Evolutionary conservation across 2,329 filamentous ascomycete species (phyloP), one percentile per base, ranked within the genome.

Genomic region (Periconia sp.): DNA sequence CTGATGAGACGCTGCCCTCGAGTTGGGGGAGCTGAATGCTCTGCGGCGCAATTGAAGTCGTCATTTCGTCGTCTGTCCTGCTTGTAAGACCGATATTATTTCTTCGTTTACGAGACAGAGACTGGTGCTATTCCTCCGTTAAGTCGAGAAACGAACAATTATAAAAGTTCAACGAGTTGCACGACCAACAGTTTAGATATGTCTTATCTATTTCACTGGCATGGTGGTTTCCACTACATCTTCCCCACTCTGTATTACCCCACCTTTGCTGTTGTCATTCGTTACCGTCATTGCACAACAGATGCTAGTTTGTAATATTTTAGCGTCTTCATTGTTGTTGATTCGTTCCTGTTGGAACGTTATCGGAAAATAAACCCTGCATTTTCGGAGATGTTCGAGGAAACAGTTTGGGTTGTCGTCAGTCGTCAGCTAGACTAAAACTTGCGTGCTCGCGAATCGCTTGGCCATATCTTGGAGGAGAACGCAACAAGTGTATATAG

Each of bases 21-120:
- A 70, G 50, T 17, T 62, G 59, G n/a, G 68, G 60, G 0, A 53
- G 33, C 9, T 46, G 49, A 23, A 52, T n/a, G 27, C 48, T 14
- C 6, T 46, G 51, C 13, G 53, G 30, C 27, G 49, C 33, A 20
- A 58, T 47, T 8, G 52, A 54, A 18, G 51, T 52, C 15, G 58
- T 46, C 58, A 60, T 60, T 13, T 41, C 49, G 43, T 33, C 2
- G 37, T 17, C 17, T 3, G 11, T 5, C 11, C 5, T 6, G 3
- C 10, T 37, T 37, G 11, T 6, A 37, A 37, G 11, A 37, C 3
- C 23, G 23, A 27, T 27, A 8, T 27, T 3, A 27, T 27, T 27
- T 27, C 3, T 27, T 27, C 8, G 23, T 5, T 27, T 27, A 27
- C 8, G 5, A 27, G 23, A 27, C 3, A 27, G 8, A 27, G 23